Conservation (phyloP, 2,329 filamentous ascomycete genomes). For the Exophiala sideris region DNA sequence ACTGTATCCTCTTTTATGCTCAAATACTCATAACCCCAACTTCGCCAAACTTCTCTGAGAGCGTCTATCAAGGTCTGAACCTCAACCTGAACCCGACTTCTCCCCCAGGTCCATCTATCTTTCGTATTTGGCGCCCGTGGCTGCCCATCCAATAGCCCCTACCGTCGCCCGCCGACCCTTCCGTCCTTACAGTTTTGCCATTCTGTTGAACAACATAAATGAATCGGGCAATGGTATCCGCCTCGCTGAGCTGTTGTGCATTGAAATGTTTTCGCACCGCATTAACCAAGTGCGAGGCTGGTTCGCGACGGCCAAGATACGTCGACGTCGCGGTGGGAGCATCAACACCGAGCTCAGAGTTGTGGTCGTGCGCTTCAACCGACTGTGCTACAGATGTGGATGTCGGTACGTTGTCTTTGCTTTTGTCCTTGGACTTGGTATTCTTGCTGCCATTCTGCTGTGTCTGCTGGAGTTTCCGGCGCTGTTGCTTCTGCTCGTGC, state of each 20-base stretch:
- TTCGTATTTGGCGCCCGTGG: slow-evolving; percentile 24
- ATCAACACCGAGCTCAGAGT: slow-evolving; percentile 4
- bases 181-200: slow-evolving; percentile 17
- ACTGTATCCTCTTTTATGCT: no score
- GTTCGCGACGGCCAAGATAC: slow-evolving; percentile 14
- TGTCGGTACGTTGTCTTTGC: slow-evolving; percentile 14
- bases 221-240: slow-evolving; percentile 47
- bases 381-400: slow-evolving; percentile 15
- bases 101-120: slow-evolving; percentile 21
- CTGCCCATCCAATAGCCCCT: slow-evolving; percentile 27
- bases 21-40: no score
- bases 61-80: slow-evolving; percentile 20
- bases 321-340: slow-evolving; percentile 10
- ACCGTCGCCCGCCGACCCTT: slow-evolving; percentile 26
- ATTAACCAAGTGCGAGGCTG: slow-evolving; percentile 33
- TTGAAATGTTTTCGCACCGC: slow-evolving; percentile 49
- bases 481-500: slow-evolving; percentile 23
- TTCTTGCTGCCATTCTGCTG: slow-evolving; percentile 5
- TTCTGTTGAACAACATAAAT: slow-evolving; percentile 48
- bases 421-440: slow-evolving; percentile 8
- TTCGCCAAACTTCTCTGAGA: background rate
- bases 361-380: slow-evolving; percentile 17
- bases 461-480: slow-evolving; percentile 13
- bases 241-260: slow-evolving; percentile 44
- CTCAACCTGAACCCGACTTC: slow-evolving; percentile 28